These are phyloP conservation scores for Pseudogymnoascus sp. DNA, from an alignment of 2,329 filamentous ascomycete species.

Conservation along the genomic window DNA sequence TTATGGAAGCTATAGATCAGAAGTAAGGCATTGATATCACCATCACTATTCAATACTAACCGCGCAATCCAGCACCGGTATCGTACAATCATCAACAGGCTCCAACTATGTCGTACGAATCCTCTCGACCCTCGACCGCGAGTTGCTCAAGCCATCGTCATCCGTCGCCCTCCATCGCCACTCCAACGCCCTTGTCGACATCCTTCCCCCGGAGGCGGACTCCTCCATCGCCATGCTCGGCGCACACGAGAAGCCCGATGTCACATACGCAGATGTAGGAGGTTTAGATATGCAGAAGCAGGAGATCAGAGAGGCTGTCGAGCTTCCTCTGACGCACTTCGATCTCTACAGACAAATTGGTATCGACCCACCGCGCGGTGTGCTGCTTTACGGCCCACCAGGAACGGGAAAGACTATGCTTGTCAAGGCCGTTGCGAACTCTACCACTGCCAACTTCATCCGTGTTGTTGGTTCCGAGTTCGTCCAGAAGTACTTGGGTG, in stretches of 20 bases:
- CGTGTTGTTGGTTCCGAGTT: conserved; percentile 97
- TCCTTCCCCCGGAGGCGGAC: conserved; percentile 96
- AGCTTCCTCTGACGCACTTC: conserved; percentile 93
- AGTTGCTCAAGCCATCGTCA: conserved; percentile 94
- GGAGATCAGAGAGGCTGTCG: conserved; percentile 95
- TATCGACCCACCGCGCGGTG: conserved; percentile 94
- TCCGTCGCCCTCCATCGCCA: conserved; percentile 96
- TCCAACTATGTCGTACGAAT: conserved; percentile 99
- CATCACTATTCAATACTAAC: conserved; percentile 18
- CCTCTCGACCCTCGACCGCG: conserved; percentile 94
- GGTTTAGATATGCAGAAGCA: conserved; percentile 99
- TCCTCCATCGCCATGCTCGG: conserved; percentile 98
- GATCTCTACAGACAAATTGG: conserved; percentile 99
- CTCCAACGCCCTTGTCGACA: conserved; percentile 97
- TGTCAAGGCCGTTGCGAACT: conserved; percentile 97
- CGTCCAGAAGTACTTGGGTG: conserved; percentile 96
- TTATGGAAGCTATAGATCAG: conserved; percentile 99
- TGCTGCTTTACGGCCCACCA: conserved; percentile 90
- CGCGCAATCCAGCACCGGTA: conserved; percentile 66
- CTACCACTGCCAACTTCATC: conserved; percentile 96
- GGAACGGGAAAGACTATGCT: conserved; percentile 96
- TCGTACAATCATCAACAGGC: conserved; percentile 95
- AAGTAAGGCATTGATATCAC: conserved; percentile 56
- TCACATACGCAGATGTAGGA: conserved; percentile 96
- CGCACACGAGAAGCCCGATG: conserved; percentile 93